These are phyloP conservation scores for Trichoderma gracile DNA, from an alignment of 2,329 filamentous ascomycete species.

Conservation along the genomic window DNA sequence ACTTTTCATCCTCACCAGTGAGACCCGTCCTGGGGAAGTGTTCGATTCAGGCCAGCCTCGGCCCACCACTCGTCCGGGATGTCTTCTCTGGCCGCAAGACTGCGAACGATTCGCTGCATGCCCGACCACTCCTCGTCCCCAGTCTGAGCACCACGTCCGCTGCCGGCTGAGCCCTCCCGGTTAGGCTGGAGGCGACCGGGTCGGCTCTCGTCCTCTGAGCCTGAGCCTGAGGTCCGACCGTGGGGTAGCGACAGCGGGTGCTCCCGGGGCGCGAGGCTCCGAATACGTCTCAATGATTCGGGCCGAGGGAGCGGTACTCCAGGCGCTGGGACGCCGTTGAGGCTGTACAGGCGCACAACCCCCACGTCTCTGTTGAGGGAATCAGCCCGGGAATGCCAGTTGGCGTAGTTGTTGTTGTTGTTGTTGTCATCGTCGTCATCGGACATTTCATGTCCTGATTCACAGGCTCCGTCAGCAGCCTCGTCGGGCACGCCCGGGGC, in stretches of 20 bases:
- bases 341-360: too few species aligned
- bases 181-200: conserved; percentile 12
- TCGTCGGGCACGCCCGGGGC: conserved; percentile 42
- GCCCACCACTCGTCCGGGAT: conserved; percentile 85
- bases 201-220: conserved; percentile 33
- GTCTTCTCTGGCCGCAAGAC: conserved; percentile 68
- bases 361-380: too few species aligned
- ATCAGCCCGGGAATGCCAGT: too few species aligned
- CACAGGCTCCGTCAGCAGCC: conserved; percentile 47
- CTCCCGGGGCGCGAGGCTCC: neutral
- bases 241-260: neutral
- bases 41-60: conserved; percentile 65
- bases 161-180: conserved; percentile 20
- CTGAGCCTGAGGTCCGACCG: conserved; percentile 33
- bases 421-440: conserved; percentile 50
- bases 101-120: conserved; percentile 72
- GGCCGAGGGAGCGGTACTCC: neutral
- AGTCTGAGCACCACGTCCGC: conserved; percentile 6
- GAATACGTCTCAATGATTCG: neutral
- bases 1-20: neutral
- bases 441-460: conserved; percentile 57
- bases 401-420: too few species aligned
- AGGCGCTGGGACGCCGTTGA: too few species aligned
- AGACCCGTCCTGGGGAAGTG: conserved; percentile 42
- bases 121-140: conserved; percentile 52